Percentiles rank a stretch among this genome's conserved stretches.
These are phyloP conservation scores for Calocybe gangraenosa DNA, from an alignment of 768 basidiomycete genomes.

Conservation along the genomic window DNA sequence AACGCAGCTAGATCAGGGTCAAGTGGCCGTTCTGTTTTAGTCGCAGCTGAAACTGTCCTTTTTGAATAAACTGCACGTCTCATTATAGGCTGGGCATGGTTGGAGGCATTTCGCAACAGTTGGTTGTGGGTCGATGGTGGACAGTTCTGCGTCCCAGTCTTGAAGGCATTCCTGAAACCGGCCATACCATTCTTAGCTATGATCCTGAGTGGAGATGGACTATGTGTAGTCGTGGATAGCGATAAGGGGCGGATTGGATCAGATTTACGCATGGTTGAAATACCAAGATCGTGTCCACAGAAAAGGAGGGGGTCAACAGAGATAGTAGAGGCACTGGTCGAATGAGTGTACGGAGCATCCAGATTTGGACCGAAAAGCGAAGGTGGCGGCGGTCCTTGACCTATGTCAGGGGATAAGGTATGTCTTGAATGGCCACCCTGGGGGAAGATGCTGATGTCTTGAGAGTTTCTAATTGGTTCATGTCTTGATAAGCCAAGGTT, in stretches of 20 bases:
- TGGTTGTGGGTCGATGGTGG: constrained; percentile 13
- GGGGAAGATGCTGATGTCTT: constrained; percentile 3
- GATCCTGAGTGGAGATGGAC: constrained; percentile 12
- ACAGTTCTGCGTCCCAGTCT: constrained; percentile 4
- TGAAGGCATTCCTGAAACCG: constrained; percentile 14
- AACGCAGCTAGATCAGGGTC: constrained; percentile 9
- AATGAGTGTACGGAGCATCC: background rate
- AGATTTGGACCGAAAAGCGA: constrained; percentile 4
- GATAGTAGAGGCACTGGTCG: constrained; percentile 4
- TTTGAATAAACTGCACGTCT: background rate
- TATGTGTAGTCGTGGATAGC: constrained; percentile 4
- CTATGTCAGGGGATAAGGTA: constrained; percentile 2
- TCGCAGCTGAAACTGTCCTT: constrained; percentile 8
- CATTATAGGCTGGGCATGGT: constrained; percentile 4
- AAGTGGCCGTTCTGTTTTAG: background rate
- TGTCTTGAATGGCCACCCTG: constrained; percentile 11
- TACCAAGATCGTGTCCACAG: background rate
- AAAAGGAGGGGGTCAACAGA: constrained; percentile 5
- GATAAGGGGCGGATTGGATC: constrained; percentile 8
- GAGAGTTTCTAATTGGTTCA: too few species aligned
- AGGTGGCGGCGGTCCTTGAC: constrained; percentile 8
- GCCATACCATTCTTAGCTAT: constrained; percentile 3
- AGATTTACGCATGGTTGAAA: background rate
- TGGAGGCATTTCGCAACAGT: constrained; percentile 14
- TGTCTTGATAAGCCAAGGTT: too few species aligned